These are phyloP conservation scores for Claviceps cyperi DNA, from an alignment of 2,329 filamentous ascomycete genomes.

Conservation along the genomic window DNA sequence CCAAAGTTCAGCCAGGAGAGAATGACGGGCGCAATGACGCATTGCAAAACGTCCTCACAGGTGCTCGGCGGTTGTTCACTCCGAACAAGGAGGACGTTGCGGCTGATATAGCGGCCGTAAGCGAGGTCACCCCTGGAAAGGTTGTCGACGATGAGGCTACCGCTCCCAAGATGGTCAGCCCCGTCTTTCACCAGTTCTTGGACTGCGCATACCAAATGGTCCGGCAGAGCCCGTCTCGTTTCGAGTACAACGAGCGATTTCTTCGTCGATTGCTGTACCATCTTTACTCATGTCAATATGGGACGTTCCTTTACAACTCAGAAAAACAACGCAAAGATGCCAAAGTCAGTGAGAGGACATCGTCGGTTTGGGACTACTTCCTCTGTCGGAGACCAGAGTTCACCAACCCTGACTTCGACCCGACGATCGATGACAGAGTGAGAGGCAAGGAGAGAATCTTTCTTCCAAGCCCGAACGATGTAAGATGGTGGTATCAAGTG, in stretches of 20 bases:
- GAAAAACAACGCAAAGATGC: constrained; percentile 74
- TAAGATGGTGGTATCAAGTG: constrained; percentile 86
- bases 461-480: constrained; percentile 60
- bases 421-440: constrained; percentile 59
- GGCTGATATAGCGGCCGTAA: constrained; percentile 40
- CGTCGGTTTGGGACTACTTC: constrained; percentile 95
- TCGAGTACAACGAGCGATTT: constrained; percentile 95
- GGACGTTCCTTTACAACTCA: constrained; percentile 89
- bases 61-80: constrained; percentile 82
- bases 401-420: constrained; percentile 64
- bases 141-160: constrained; percentile 50
- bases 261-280: constrained; percentile 81
- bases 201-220: constrained; percentile 87
- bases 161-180: constrained; percentile 78
- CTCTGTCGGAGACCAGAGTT: constrained; percentile 69
- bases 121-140: constrained; percentile 24
- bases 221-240: constrained; percentile 71
- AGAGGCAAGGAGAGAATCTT: constrained; percentile 72
- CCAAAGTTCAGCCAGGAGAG: constrained; percentile 46
- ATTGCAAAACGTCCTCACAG: constrained; percentile 74
- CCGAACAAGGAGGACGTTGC: constrained; percentile 42
- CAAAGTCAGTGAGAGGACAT: constrained; percentile 53
- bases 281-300: constrained; percentile 89
- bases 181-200: constrained; percentile 94
- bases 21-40: constrained; percentile 53